phyloP scores from a whole-genome alignment of 768 basidiomycete species.

The Pluteus cervinus region DNA sequence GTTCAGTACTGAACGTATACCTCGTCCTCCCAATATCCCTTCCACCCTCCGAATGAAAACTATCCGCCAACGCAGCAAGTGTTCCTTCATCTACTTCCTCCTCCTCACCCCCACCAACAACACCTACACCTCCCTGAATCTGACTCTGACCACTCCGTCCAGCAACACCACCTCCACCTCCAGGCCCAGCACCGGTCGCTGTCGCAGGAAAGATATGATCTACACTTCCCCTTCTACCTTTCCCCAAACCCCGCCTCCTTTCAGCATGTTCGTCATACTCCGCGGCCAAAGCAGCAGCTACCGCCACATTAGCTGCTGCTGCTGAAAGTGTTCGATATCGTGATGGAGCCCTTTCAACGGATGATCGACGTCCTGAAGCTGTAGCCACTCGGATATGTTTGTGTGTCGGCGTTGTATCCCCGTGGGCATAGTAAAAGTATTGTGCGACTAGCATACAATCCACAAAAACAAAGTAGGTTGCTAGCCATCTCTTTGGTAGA shows the following conservation, averaged over 20 bases:
- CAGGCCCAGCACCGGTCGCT: no score
- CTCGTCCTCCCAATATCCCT: conserved; percentile 39
- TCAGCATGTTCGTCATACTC: conserved; percentile 47
- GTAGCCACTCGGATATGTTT: conserved; percentile 37
- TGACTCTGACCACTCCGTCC: no score
- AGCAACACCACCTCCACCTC: no score
- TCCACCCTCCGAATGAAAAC: conserved; percentile 71
- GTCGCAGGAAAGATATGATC: no score
- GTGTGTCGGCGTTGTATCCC: conserved; percentile 28
- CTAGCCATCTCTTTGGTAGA: conserved; percentile 71
- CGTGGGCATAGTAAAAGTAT: conserved; percentile 68
- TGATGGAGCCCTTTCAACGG: conserved; percentile 46
- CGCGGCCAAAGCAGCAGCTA: conserved; percentile 63
- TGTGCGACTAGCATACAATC: conserved; percentile 75
- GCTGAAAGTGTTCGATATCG: conserved; percentile 66
- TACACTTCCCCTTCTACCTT: no score
- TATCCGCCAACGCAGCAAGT: conserved; percentile 57
- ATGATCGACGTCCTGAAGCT: conserved; percentile 38
- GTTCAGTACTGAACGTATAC: conserved; percentile 66
- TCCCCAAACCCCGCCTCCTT: conserved; percentile 18
- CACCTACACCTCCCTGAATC: no score
- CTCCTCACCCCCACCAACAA: conserved; percentile 14
- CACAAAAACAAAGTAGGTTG: conserved; percentile 83
- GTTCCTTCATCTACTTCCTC: conserved; percentile 48
- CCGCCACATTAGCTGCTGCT: conserved; percentile 68